Conservation (phyloP, 2,329 filamentous ascomycete species). For the Fusarium bactridioides region DNA sequence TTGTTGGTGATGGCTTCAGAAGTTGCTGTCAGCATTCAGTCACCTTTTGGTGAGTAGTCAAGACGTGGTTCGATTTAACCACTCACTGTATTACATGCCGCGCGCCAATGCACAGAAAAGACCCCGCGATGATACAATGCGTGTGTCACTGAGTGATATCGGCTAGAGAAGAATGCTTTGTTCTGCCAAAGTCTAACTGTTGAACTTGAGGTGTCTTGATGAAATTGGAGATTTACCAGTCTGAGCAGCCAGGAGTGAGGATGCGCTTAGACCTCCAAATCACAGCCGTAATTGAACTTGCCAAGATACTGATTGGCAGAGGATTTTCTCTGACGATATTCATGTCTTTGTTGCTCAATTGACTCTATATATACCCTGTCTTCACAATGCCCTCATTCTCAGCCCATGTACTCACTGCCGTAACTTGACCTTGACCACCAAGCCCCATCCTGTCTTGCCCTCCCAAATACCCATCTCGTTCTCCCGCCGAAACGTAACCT, state of each 20-base stretch:
- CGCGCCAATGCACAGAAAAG: not conserved
- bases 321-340: no score
- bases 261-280: accelerated
- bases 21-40: not conserved
- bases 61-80: not conserved
- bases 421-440: slow-evolving; percentile 53
- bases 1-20: not conserved
- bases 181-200: no score
- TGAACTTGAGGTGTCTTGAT: not conserved
- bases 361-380: not conserved
- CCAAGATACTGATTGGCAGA: not conserved
- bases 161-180: not conserved
- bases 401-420: slow-evolving; percentile 10
- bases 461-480: slow-evolving; percentile 63
- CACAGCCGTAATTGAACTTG: not conserved
- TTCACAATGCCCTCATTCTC: not conserved
- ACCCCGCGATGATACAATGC: not conserved
- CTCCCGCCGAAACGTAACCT: slow-evolving; percentile 60
- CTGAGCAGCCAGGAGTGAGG: accelerated
- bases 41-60: not conserved
- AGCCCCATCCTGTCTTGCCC: slow-evolving; percentile 57
- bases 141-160: not conserved
- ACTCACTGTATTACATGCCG: not conserved
- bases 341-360: not conserved
- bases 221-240: not conserved